phyloP scores from a whole-genome alignment of 495 filamentous ascomycete genomes.

The Aspergillus bridgeri region DNA sequence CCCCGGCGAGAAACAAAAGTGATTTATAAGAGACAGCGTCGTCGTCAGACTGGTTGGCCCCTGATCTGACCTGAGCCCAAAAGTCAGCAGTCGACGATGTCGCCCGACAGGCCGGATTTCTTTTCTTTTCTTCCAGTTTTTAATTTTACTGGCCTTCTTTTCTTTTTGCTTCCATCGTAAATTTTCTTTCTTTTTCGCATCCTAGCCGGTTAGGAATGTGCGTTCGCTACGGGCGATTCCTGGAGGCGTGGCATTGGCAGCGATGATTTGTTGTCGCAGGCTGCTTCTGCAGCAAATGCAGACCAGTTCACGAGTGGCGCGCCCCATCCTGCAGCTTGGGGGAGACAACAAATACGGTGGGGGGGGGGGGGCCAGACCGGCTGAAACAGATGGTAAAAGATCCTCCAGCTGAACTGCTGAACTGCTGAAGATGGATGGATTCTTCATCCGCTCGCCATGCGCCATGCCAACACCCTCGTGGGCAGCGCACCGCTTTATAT shows the following conservation, averaged over 20 bases:
- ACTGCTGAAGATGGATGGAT: background rate
- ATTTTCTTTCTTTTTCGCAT: conserved; percentile 4
- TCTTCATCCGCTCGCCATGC: background rate
- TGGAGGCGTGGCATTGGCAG: conserved; percentile 7
- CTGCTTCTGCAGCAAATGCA: conserved; percentile 22
- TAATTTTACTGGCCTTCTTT: conserved; percentile 5
- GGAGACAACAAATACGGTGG: conserved; percentile 25
- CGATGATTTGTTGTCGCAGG: conserved; percentile 14
- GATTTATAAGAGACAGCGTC: background rate
- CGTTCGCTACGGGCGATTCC: background rate
- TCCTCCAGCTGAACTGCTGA: background rate
- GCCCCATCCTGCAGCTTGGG: conserved; percentile 11
- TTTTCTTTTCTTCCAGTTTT: background rate
- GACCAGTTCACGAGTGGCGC: conserved; percentile 41
- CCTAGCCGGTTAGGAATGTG: background rate
- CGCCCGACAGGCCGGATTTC: background rate
- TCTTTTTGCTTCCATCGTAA: conserved; percentile 10
- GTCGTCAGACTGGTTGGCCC: background rate
- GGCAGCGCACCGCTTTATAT: background rate
- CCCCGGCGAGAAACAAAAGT: background rate
- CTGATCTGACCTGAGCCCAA: conserved; percentile 6
- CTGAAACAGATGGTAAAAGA: conserved; percentile 13
- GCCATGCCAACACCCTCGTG: background rate
- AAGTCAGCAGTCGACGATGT: conserved; percentile 2
- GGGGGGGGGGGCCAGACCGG: conserved; percentile 6